These are phyloP conservation scores for Erodium maritimum DNA, from an alignment of 345 rosid genomes.

Conservation along the genomic window DNA sequence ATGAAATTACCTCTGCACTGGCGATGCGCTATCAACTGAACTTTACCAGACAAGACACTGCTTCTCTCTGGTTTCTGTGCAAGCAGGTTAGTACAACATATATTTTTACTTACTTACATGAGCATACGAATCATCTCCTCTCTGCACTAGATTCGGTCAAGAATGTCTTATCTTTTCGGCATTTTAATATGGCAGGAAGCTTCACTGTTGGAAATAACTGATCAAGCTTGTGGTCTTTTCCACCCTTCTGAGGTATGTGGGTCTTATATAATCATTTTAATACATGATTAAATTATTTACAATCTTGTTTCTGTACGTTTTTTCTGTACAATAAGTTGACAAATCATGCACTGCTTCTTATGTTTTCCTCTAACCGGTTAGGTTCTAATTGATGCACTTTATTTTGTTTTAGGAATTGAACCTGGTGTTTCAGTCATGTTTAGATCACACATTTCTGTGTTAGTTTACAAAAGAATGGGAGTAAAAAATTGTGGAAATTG, in stretches of 20 bases:
- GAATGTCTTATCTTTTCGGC: neutral
- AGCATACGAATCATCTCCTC: neutral
- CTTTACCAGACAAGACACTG: slow-evolving; percentile 59
- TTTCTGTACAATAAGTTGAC: neutral
- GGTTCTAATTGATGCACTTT: no score
- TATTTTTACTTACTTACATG: slow-evolving; percentile 3
- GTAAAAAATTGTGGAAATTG: no score
- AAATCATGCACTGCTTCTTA: neutral
- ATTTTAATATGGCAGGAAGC: slow-evolving; percentile 58
- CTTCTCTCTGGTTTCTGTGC: slow-evolving; percentile 92
- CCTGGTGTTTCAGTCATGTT: no score
- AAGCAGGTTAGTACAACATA: slow-evolving; percentile 47
- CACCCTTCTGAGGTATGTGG: slow-evolving; percentile 55
- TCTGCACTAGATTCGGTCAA: slow-evolving; percentile 1
- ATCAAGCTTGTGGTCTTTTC: slow-evolving; percentile 86
- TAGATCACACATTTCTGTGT: no score
- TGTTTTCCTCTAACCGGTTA: neutral
- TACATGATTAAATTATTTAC: neutral
- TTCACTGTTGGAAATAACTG: slow-evolving; percentile 65
- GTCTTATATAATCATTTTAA: neutral
- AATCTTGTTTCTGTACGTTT: neutral
- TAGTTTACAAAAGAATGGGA: no score
- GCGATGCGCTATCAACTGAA: slow-evolving; percentile 42
- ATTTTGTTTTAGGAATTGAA: no score
- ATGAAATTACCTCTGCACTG: slow-evolving; percentile 59